Base-by-base conservation (phyloP, 2,329 filamentous ascomycete species). In the Penicillium digitatum region DNA sequence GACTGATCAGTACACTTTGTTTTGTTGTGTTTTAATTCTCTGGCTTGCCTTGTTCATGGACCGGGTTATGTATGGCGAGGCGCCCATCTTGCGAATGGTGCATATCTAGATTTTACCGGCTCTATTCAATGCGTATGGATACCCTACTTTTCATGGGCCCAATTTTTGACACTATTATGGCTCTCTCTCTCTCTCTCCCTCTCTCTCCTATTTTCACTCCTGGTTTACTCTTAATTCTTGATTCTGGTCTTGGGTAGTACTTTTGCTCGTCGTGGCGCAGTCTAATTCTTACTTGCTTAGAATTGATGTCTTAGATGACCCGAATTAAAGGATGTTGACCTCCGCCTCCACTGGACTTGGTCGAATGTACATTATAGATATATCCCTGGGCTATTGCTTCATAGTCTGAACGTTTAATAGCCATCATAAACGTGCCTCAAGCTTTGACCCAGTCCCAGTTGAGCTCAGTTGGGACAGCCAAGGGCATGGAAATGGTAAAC, bases 1-100 rank as follows among this genome's bases (percentile, higher is more conserved):
- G 89, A 93, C 72, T 91, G 64, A 62, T n/a, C 35, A 16, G 20
- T 18, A 12, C 24, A 12, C 22, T 32, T n/a, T 39, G n/a, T 52
- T 37, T 55, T 18, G 24, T 48, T 34, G 10, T 29, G 5, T 27
- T 5, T 37, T 8, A 27, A 16, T 26, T 39, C 3, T 40, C n/a
- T 40, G n/a, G 12, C 34, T 51, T 54, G 31, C 38, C 45, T 57
- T 29, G 42, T 56, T 31, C 26, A 52, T 48, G 49, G 29, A 40
- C 27, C 20, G 20, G 26, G 20, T 34, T 14, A 29, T 46, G 29
- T 14, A 29, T 46, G 29, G 42, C n/a, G 14, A 38, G 43, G 34
- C 54, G 46, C 35, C 37, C 31, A 46, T 20, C 35, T 52, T 43
- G 35, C 35, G 14, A 12, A 22, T n/a, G 34, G 48, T 35, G 29